phyloP scores from a whole-genome alignment of 202 grass and related monocot genomes.

The Bolboschoenoplectus hybrid region DNA sequence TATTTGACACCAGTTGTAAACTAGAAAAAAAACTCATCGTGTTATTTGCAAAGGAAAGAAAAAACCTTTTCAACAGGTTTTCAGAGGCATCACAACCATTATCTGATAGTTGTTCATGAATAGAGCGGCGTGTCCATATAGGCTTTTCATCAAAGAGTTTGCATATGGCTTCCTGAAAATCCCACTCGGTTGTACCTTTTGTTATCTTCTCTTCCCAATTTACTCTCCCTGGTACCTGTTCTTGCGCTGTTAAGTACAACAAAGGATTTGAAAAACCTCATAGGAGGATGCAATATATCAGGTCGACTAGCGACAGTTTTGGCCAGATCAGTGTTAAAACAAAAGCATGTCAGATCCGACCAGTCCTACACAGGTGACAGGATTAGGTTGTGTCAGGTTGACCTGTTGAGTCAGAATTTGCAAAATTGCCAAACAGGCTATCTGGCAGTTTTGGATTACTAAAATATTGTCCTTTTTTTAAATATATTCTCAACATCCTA shows the following conservation, averaged over 20 bases:
- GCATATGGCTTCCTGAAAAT: conserved; percentile 69
- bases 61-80: conserved; percentile 76
- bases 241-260: conserved; percentile 21
- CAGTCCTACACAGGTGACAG: background rate
- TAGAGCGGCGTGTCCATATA: conserved; percentile 88
- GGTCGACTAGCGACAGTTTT: too few relatives aligned
- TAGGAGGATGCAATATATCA: background rate
- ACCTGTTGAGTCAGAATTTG: background rate
- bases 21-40: background rate
- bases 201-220: conserved; percentile 85
- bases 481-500: conserved; percentile 7
- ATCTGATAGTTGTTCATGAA: conserved; percentile 71
- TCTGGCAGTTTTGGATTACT: background rate
- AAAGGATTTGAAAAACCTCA: background rate
- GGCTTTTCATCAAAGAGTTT: conserved; percentile 93
- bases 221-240: conserved; percentile 62
- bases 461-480: background rate
- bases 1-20: background rate
- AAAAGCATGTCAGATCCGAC: background rate
- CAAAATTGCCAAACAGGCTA: conserved; percentile 1
- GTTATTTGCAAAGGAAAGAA: background rate
- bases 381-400: background rate
- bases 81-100: conserved; percentile 68
- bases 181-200: conserved; percentile 66
- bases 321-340: background rate